Evolutionary conservation across 495 filamentous ascomycete genomes (phyloP), one percentile per base, ranked within the genome.

Genomic region (Daldinia decipiens): DNA sequence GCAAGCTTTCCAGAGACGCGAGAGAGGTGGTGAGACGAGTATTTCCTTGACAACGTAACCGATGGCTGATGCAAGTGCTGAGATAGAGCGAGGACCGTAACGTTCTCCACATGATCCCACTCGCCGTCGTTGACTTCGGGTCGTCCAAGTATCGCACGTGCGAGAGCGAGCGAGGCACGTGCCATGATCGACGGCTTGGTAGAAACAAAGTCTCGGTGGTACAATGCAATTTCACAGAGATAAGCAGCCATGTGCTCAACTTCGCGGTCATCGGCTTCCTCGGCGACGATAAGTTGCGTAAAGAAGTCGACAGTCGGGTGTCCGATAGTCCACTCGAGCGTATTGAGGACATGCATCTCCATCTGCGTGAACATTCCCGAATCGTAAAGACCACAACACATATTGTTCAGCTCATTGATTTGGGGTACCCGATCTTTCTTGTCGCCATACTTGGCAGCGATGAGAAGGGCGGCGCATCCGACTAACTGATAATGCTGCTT

Each of bases 311-410:
- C 92, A 32, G 95, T 98, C 1, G 95, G 94, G 83, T 97, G 94
- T 43, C 95, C 95, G 71, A 99, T 90, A 71, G 90, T 88, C 96
- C 96, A 99, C 67, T 92, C 91, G 65, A 99, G 86, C n/a, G 95
- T 98, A 81, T 97, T 94, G 72, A 99, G 85, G 9, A 99, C 95
- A 79, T 99, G 95, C 95, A 97, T 98, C 79, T 99, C 95, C 96
- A 99, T 98, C 81, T 99, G 95, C 15, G 92, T 94, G 82, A 99
- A 99, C 95, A 99, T 98, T 77, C 97, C 95, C 13, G 97, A 94
- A 78, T 99, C 95, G 79, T 99, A 99, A 26, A 98, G 87, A 17
- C 91, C 92, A 84, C 96, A 98, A 84, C 95, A 99, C 96, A 99
- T 98, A 56, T 93, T 94, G 85, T 96, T 97, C 64, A 99, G 83